Conservation (phyloP, 257 asterid genomes). For the Ophiorrhiza pumila region DNA sequence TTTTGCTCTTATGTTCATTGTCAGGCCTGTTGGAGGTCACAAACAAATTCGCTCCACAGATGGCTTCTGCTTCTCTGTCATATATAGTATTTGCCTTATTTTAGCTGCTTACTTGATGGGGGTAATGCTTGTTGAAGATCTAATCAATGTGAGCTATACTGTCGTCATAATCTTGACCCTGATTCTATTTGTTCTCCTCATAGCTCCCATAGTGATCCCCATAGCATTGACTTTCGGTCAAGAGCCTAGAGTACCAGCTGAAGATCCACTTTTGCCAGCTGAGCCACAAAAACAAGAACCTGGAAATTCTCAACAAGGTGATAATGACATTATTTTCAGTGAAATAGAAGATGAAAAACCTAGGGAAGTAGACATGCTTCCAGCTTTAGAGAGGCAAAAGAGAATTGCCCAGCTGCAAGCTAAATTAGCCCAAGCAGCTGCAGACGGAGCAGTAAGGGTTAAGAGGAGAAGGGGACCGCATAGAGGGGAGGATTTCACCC, state of each 20-base stretch:
- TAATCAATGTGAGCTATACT: slow-evolving; percentile 38
- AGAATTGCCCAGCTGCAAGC: slow-evolving; percentile 42
- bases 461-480: slow-evolving; percentile 49
- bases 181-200: slow-evolving; percentile 35
- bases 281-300: slow-evolving; percentile 34
- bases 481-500: slow-evolving; percentile 55
- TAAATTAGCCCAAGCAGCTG: slow-evolving; percentile 47
- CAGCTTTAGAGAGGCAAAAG: slow-evolving; percentile 41
- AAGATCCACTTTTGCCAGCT: slow-evolving; percentile 38
- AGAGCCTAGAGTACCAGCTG: slow-evolving; percentile 27
- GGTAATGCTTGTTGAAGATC: slow-evolving; percentile 56
- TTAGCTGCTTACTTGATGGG: slow-evolving; percentile 61
- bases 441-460: slow-evolving; percentile 53
- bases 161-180: slow-evolving; percentile 31
- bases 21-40: slow-evolving; percentile 60
- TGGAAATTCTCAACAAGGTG: slow-evolving; percentile 25
- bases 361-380: slow-evolving; percentile 45
- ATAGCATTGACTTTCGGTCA: slow-evolving; percentile 26
- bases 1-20: slow-evolving; percentile 44
- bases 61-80: slow-evolving; percentile 40
- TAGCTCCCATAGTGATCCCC: slow-evolving; percentile 49
- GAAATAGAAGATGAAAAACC: slow-evolving; percentile 57
- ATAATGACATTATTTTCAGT: slow-evolving; percentile 51
- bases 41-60: slow-evolving; percentile 49
- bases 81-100: slow-evolving; percentile 43